Evolutionary conservation across 352 stramenopile species (phyloP).

Genomic region (Phytophthora hybrid): DNA sequence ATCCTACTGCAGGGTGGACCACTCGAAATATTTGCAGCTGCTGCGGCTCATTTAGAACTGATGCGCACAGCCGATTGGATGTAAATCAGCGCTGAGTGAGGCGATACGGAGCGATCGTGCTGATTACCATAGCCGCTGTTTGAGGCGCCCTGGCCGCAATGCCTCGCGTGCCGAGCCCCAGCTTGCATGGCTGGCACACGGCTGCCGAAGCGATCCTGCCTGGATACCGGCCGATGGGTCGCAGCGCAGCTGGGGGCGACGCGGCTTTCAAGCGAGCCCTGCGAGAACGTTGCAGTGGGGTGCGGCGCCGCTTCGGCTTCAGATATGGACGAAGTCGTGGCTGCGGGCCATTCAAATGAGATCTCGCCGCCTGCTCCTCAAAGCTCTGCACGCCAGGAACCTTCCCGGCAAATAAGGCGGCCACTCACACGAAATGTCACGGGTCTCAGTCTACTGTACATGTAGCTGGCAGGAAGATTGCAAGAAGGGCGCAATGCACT

Average conservation of each 20-base stretch:
- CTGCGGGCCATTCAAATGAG: neutral
- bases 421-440: neutral
- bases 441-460: neutral
- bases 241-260: neutral
- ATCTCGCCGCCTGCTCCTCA: neutral
- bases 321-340: conserved; percentile 20
- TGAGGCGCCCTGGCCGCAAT: neutral
- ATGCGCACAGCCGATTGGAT: conserved; percentile 6
- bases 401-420: neutral
- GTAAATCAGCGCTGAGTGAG: conserved; percentile 2
- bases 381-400: neutral
- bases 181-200: neutral
- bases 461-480: neutral
- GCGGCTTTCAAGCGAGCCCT: neutral
- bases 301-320: conserved; percentile 22
- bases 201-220: neutral
- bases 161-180: neutral
- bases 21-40: conserved; percentile 25
- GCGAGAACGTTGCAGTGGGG: neutral
- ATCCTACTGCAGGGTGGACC: neutral
- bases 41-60: conserved; percentile 22
- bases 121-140: neutral
- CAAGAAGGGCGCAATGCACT: neutral
- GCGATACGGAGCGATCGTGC: neutral
- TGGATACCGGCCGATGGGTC: neutral